Percentiles rank a stretch among this genome's conserved stretches.
Evolutionary conservation across 2,329 filamentous ascomycete genomes (phyloP).

Genomic region (Diaporthe caulivora): DNA sequence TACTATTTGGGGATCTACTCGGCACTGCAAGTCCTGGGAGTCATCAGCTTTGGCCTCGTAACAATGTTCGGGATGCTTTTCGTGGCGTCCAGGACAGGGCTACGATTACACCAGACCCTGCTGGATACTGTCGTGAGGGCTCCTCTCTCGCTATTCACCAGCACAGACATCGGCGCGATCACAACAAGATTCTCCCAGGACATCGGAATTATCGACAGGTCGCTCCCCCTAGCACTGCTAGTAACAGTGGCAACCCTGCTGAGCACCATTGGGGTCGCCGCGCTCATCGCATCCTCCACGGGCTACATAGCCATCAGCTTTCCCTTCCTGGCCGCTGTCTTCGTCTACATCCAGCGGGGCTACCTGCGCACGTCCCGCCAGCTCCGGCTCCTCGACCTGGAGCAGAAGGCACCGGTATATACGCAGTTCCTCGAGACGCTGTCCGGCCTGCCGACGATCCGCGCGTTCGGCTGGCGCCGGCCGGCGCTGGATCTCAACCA

Average conservation of each 20-base stretch:
- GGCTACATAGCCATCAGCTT: slow-evolving; percentile 56
- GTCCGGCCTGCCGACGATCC: slow-evolving; percentile 57
- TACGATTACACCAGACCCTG: slow-evolving; percentile 13
- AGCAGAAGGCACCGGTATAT: slow-evolving; percentile 58
- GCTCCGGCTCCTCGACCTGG: slow-evolving; percentile 59
- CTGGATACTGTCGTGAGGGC: slow-evolving; percentile 32
- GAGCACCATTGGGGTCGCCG: slow-evolving; percentile 43
- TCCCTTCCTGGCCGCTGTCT: slow-evolving; percentile 49
- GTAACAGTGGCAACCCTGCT: slow-evolving; percentile 54
- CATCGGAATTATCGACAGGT: slow-evolving; percentile 30
- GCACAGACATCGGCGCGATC: slow-evolving; percentile 43
- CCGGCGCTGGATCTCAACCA: slow-evolving; percentile 50
- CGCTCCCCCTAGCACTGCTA: slow-evolving; percentile 42
- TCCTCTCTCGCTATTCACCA: slow-evolving; percentile 40
- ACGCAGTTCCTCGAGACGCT: slow-evolving; percentile 60
- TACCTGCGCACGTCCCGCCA: slow-evolving; percentile 62
- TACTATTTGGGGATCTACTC: slow-evolving; percentile 54
- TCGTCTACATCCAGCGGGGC: slow-evolving; percentile 58
- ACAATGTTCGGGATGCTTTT: slow-evolving; percentile 8
- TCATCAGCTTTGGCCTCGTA: slow-evolving; percentile 33
- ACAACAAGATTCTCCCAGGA: slow-evolving; percentile 44
- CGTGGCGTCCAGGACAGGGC: slow-evolving; percentile 20
- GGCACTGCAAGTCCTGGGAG: slow-evolving; percentile 44
- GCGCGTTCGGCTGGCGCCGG: slow-evolving; percentile 58
- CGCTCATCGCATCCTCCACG: slow-evolving; percentile 51